Base-by-base conservation (phyloP, 208 protist genomes). In the Leishmania turanica region DNA sequence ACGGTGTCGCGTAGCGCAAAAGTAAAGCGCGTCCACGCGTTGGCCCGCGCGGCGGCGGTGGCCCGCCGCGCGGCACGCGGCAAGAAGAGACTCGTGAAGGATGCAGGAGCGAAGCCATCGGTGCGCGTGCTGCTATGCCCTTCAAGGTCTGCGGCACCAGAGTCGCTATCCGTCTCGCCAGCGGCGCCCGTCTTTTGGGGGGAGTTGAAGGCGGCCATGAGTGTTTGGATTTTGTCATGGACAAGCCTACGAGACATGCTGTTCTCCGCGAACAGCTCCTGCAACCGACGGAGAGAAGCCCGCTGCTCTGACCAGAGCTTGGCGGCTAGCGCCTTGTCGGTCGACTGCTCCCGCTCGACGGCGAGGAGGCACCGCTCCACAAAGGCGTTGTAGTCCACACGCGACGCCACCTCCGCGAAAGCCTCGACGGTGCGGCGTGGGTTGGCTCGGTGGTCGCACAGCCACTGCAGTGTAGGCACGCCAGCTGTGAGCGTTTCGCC, bases 391-490 rank as follows among this genome's bases (percentile, higher is more conserved):
- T 95, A 98, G 75, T 96, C 93, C 19, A 78, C 77, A 7, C 93
- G 90, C 27, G 95, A 96, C 49, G 92, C 92, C 49, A 98, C 87
- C 81, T 96, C 92, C 17, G 89, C 92, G 88, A 96, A 98, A 27
- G 90, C 92, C 60, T 86, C 81, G 42, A 91, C 68, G 13, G 78
- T 82, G 40, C 71, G 70, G 17, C 79, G 77, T 47, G 79, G 75
- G 45, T 82, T 72, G 45, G 83, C 80, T 19, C 79, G 75, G 27
- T 80, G 84, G 54, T 84, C 83, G 49, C 76, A 83, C 64, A 95
- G 81, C 91, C 89, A 93, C 77, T 91, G 77, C 78, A 91, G 80
- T 74, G 87, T 91, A 71, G 80, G 62, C 69, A 79, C 62, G 34
- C 81, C 62, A n/a, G 77, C 68, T 27, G 81, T 82, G 86, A 88